Conservation (phyloP, 176 grass and related monocot species). For the Oryza nivara region DNA sequence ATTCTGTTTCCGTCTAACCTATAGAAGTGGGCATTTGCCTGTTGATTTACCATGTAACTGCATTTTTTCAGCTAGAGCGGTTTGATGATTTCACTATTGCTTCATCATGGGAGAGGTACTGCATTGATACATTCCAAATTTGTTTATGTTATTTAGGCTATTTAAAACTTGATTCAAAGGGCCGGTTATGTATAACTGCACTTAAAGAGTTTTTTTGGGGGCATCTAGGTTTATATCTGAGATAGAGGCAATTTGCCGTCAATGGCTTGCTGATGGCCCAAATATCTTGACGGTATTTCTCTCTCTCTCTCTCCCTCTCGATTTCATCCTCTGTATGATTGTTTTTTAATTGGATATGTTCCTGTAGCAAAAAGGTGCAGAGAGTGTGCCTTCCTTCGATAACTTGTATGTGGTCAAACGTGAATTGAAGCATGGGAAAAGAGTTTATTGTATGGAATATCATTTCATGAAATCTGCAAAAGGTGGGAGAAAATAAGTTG, state of each 20-base stretch:
- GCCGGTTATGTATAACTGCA: neutral
- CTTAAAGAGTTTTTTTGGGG: constrained; percentile 24
- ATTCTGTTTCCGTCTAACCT: neutral
- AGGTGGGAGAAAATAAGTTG: constrained; percentile 49
- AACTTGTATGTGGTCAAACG: constrained; percentile 79
- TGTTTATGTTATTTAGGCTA: neutral
- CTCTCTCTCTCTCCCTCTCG: no score
- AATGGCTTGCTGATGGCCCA: constrained; percentile 85
- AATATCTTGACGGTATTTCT: constrained; percentile 80
- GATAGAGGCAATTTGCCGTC: constrained; percentile 90
- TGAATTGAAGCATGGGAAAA: constrained; percentile 85
- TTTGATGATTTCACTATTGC: constrained; percentile 98
- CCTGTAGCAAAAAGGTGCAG: constrained; percentile 91
- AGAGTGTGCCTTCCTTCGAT: constrained; percentile 54
- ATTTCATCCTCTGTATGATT: constrained; percentile 4
- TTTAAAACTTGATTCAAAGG: neutral
- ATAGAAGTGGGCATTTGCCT: neutral
- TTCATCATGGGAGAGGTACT: constrained; percentile 97
- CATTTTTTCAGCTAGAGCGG: constrained; percentile 58
- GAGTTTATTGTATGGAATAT: constrained; percentile 86
- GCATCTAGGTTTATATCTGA: constrained; percentile 94
- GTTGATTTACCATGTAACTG: constrained; percentile 18
- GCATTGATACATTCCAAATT: constrained; percentile 1
- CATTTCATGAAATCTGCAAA: constrained; percentile 75
- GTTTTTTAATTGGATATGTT: constrained; percentile 36